Evolutionary conservation across 495 filamentous ascomycete genomes (phyloP).

Genomic region (Penicillium lividum): DNA sequence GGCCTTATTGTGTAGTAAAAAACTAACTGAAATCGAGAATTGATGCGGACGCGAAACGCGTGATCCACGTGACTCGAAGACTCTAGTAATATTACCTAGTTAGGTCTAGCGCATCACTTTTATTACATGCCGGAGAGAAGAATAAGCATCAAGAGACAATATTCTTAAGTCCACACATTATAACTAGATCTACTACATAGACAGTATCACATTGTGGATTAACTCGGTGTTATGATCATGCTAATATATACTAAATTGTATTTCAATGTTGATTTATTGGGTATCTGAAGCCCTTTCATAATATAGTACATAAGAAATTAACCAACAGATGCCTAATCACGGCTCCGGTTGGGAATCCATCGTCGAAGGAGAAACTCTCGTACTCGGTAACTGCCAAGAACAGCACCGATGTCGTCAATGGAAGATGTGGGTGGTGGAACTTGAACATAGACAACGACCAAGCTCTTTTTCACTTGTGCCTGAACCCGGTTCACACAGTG

Average conservation of each 20-base stretch:
- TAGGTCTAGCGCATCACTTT: constrained; percentile 23
- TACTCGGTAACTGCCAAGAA: constrained; percentile 73
- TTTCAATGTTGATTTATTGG: not conserved
- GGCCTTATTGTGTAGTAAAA: not conserved
- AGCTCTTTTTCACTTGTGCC: constrained; percentile 80
- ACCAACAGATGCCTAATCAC: constrained; percentile 47
- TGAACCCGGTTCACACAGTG: constrained; percentile 92
- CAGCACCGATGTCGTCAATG: constrained; percentile 56
- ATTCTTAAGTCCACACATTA: no score
- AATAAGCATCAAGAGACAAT: no score
- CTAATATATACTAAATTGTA: not conserved
- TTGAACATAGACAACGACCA: constrained; percentile 89
- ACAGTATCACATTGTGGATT: no score
- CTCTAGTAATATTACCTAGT: constrained; percentile 34
- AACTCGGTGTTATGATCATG: not conserved
- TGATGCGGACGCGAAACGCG: constrained; percentile 39
- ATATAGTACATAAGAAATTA: constrained; percentile 6
- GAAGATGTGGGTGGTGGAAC: constrained; percentile 65
- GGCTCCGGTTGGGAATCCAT: constrained; percentile 80
- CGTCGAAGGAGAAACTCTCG: constrained; percentile 79
- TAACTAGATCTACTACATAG: no score
- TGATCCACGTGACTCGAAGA: constrained; percentile 33
- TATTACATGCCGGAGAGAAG: not conserved
- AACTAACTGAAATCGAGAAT: not conserved
- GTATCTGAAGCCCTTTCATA: constrained; percentile 11